A percentile compares a stretch with the other conserved stretches of the same genome.
Conservation (phyloP, 2,329 filamentous ascomycete genomes). For the Trichoderma cornu-damae region DNA sequence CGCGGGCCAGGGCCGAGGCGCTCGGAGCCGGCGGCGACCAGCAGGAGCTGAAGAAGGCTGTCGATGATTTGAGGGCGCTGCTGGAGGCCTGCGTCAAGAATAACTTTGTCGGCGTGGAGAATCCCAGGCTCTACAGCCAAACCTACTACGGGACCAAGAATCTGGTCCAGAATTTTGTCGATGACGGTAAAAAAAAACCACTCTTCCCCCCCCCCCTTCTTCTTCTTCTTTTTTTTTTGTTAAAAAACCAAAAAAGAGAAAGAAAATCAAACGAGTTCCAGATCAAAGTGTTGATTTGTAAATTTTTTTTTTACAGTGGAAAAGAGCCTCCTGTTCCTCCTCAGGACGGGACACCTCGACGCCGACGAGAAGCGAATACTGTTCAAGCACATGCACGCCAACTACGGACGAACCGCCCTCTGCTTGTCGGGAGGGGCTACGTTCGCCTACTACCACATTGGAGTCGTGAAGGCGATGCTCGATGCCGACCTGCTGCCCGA, state of each 20-base stretch:
- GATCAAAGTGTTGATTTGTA: no score
- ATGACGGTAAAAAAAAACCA: slow-evolving; percentile 76
- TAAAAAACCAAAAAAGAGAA: no score
- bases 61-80: slow-evolving; percentile 71
- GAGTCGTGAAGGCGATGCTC: slow-evolving; percentile 81
- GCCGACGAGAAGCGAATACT: slow-evolving; percentile 70
- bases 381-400: slow-evolving; percentile 84
- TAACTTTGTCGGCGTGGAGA: slow-evolving; percentile 94
- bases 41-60: slow-evolving; percentile 42
- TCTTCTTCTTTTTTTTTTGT: no score
- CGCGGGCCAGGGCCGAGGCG: slow-evolving; percentile 55
- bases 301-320: slow-evolving; percentile 55
- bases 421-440: slow-evolving; percentile 90
- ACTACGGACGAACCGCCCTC: slow-evolving; percentile 86
- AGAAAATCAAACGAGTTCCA: no score
- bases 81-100: slow-evolving; percentile 93
- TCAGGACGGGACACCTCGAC: slow-evolving; percentile 61
- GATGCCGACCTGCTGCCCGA: slow-evolving; percentile 82
- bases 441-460: slow-evolving; percentile 96
- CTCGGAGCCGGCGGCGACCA: slow-evolving; percentile 40
- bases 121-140: slow-evolving; percentile 89
- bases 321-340: slow-evolving; percentile 60
- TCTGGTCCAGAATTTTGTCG: slow-evolving; percentile 81
- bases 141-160: slow-evolving; percentile 98
- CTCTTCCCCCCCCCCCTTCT: no score